Percentiles rank a stretch among this genome's conserved stretches.
Conservation (phyloP, 1,284 basidiomycete genomes). For the Pholiota adiposa region DNA sequence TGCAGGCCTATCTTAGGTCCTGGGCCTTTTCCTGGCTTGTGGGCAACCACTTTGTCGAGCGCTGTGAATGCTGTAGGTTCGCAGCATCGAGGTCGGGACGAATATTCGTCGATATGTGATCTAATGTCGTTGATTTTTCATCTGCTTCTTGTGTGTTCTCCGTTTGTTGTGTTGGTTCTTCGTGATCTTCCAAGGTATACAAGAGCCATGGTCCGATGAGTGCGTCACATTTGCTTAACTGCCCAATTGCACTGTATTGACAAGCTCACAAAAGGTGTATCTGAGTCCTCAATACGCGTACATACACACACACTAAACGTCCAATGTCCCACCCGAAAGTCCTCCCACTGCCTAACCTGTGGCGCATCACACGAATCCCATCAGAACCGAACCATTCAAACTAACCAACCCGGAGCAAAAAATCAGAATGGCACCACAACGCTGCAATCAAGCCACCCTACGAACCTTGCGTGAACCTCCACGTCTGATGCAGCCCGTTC, state of each 20-base stretch:
- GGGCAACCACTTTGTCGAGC: constrained; percentile 9
- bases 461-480: constrained; percentile 33
- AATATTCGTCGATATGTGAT: background rate
- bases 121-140: background rate
- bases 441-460: no score
- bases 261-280: no score
- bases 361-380: no score
- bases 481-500: constrained; percentile 42
- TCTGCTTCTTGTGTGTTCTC: background rate
- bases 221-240: no score
- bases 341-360: no score
- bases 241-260: no score
- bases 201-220: no score
- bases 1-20: background rate
- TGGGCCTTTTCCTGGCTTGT: constrained; percentile 10
- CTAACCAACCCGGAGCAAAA: background rate
- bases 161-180: background rate
- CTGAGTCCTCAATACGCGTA: no score
- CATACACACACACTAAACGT: no score
- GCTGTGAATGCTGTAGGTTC: background rate
- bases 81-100: background rate
- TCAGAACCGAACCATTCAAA: no score
- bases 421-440: background rate
- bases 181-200: background rate
- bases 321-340: no score